Base-by-base conservation (phyloP, 805 yeast species). In the Wickerhamiella vanderwaltii region DNA sequence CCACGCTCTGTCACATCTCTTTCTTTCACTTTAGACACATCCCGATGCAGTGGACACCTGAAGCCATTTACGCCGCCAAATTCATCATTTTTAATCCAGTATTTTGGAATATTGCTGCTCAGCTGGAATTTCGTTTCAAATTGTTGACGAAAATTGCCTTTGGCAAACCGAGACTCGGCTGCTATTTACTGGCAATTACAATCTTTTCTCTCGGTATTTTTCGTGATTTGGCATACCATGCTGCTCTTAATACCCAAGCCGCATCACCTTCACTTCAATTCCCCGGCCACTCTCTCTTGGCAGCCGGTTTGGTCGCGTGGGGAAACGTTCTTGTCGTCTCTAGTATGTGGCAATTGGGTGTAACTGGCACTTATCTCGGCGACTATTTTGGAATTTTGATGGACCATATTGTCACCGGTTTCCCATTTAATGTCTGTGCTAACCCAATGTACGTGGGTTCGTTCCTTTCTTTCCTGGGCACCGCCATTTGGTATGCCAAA, bases 371-470 rank as follows among this genome's bases (percentile, higher is more conserved):
- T 9, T 91, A 91, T 56, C 65, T 91, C 46, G 98, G 98, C 32
- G 98, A 91, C 61, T 93, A 91, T 64, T 91, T 91, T 62, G 97
- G 97, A 1, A 87, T 91, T 54, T 71, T 91, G 53, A 91, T 88
- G 91, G 77, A 78, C 48, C 73, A 82, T 49, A 73, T 94, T 56
- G 95, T 91, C 46, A 79, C 88, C 13, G 77, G 81, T 1, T 91
- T 91, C 72, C 98, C 98, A 12, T 91, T 91, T 72, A 87, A 78
- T 54, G 75, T 87, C 43, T 72, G 78, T 49, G 79, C 85, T 55
- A 88, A 91, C 62, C 98, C 98, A 49, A 91, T 91, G 98, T 91
- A 91, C 63, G 79, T 81, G 56, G 98, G 98, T 12, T 82, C 94
- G 7, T 73, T 87, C 17, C 65, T 88, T 50, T 77, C 93, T 40